A percentile compares a stretch with the other conserved stretches of the same genome.
These are phyloP conservation scores for Aspergillus homomorphus DNA, from an alignment of 495 filamentous ascomycete genomes.

Conservation along the genomic window DNA sequence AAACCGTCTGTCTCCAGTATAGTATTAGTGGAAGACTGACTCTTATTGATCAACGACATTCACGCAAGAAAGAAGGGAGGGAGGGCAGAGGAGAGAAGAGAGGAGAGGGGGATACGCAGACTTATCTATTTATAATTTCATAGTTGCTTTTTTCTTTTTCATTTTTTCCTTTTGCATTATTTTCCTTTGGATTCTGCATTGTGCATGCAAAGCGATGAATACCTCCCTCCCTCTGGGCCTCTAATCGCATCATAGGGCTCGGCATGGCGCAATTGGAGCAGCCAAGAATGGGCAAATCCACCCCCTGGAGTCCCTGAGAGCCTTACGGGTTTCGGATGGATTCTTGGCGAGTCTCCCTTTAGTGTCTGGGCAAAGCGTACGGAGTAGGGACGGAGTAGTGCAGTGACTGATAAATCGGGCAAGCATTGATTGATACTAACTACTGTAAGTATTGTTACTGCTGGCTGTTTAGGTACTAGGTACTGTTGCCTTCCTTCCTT, in stretches of 20 bases:
- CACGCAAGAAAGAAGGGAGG: no score
- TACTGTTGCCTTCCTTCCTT: no score
- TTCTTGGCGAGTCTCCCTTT: neutral
- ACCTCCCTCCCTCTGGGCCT: neutral
- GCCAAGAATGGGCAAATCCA: neutral
- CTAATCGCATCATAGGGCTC: conserved; percentile 1
- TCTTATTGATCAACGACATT: neutral
- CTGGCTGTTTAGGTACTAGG: no score
- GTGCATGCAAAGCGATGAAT: neutral
- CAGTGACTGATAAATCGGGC: neutral
- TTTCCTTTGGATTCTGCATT: neutral
- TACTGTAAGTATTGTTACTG: no score
- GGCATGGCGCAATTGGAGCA: conserved; percentile 6
- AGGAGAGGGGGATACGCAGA: neutral
- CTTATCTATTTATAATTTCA: neutral
- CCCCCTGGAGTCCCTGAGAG: neutral
- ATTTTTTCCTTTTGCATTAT: no score
- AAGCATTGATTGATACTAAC: no score
- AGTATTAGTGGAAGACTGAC: neutral
- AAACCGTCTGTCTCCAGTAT: neutral
- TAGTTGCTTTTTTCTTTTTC: no score
- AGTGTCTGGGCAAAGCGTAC: neutral
- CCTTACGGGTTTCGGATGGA: neutral
- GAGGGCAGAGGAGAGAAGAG: neutral
- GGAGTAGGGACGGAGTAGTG: neutral